Base-by-base conservation (phyloP, 1,139 yeast genomes). In the Hemisphaericaspora subhashii region DNA sequence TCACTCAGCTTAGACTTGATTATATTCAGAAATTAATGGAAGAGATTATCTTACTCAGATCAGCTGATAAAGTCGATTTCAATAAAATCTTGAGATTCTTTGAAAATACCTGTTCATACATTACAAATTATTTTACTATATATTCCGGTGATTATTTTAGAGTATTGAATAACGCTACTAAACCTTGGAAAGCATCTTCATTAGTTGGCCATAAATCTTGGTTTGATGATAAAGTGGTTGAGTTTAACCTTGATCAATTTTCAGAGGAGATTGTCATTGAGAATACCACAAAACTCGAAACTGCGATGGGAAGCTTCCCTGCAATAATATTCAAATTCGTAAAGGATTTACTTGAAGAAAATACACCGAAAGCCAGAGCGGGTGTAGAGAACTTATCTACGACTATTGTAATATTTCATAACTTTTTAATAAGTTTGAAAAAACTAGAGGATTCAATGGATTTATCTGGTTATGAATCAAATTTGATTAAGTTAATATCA, bases 91-190 rank as follows among this genome's bases (percentile, higher is more conserved):
- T 68, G 39, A 58, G 55, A 41, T 69, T 51, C 41, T 48, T 65
- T 31, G 74, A 70, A 47, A 62, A 61, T 35, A 67, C 76, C 0
- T 59, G 62, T 40, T 55, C 47, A 3, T 63, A 64, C 39, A 46
- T 58, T 11, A 39, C 51, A 1, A 42, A 47, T 17, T 64, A 58
- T 42, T 66, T 70, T 39, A 46, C 51, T 9, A 47, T 43, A 16
- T 30, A 44, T 1, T 44, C 50, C 11, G 60, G 57, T 41, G 59
- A 52, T 6, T 50, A 66, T 23, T 33, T 46, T 3, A 48, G 51
- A 29, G 43, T 39, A 3, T 49, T 68, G 20, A 41, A 41, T 9
- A 43, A 44, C 7, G 46, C 47, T 9, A 53, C 64, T 3, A 45
- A 48, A 24, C 44, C 55, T 1, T 68, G 74, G 74, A 50, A 51